Conservation (phyloP, 1,139 yeast species). For the Entelexis paramagnoliae region DNA sequence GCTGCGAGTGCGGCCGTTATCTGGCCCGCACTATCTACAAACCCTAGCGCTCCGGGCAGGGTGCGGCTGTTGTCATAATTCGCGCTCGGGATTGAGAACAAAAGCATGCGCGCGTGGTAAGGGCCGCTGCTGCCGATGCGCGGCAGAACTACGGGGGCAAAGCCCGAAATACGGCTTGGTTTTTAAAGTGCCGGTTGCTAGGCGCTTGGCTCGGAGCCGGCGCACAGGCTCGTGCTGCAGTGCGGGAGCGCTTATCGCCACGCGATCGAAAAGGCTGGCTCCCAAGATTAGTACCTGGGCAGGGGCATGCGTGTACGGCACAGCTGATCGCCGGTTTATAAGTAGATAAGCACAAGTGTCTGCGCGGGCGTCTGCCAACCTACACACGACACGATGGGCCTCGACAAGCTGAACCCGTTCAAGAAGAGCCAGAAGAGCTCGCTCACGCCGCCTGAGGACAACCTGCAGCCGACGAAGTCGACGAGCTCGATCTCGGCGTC, state of each 20-base stretch:
- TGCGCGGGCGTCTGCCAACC: neutral
- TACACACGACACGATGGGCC: conserved; percentile 11
- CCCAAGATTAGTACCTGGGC: conserved; percentile 1
- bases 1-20: too few species aligned
- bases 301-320: conserved; percentile 3
- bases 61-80: too few species aligned
- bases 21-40: too few species aligned
- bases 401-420: conserved; percentile 22
- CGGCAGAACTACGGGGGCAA: too few species aligned
- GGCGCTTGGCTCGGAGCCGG: too few species aligned
- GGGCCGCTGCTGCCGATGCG: too few species aligned
- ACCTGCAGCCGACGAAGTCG: conserved; percentile 21
- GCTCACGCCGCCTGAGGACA: conserved; percentile 10
- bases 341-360: conserved; percentile 1
- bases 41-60: too few species aligned
- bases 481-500: conserved; percentile 19
- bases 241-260: neutral
- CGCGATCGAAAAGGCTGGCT: neutral
- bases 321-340: neutral
- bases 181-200: too few species aligned
- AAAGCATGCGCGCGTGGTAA: too few species aligned
- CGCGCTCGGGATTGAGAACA: too few species aligned
- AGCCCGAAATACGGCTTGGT: too few species aligned
- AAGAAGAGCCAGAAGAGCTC: conserved; percentile 13
- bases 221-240: too few species aligned